Evolutionary conservation across 2,329 filamentous ascomycete species (phyloP), one percentile per base, ranked within the genome.

Genomic region (Hypoxylon sp.): DNA sequence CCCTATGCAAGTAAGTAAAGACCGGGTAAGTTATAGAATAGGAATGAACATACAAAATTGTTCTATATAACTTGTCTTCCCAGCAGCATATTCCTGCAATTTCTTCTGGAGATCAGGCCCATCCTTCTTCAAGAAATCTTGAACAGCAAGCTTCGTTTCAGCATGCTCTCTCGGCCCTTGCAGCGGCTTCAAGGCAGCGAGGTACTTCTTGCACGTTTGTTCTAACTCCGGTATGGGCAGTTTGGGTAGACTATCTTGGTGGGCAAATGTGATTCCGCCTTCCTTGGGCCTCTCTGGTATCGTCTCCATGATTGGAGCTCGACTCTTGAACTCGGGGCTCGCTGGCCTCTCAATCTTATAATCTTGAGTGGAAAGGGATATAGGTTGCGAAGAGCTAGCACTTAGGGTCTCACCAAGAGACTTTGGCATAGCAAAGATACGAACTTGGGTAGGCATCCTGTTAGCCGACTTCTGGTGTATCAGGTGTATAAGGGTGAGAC

Each of bases 61-160:
- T 79, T 98, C 96, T 75, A 99, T 98, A 78, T 98, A 99, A 81
- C 95, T 98, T 40, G 93, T 93, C 82, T 95, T 95, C 49, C 92
- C 94, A 54, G 89, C 90, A 7, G 96, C 95, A 83, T 98, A 99
- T 75, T 91, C 90, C 83, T 95, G 96, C 63, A 98, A 82, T 80
- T 92, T 95, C 68, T 96, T 93, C 78, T 99, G 95, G 53, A 99
- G 82, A 50, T 92, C 89, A 0, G 92, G 93, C 0, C 96, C 96
- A 70, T 98, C 95, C 0, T 86, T 84, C 73, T 87, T 90, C 44
- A 98, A 81, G 73, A 98, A 98, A 31, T 97, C 94, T 10, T 91
- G 85, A 0, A 97, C 91, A 0, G 95, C 93, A 68, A 90, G 86
- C 74, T 87, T 89, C 0, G 93, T 97, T 66, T 98, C 94, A 54